Evolutionary conservation across 2,329 filamentous ascomycete species (phyloP).

Genomic region (Didymella exigua): DNA sequence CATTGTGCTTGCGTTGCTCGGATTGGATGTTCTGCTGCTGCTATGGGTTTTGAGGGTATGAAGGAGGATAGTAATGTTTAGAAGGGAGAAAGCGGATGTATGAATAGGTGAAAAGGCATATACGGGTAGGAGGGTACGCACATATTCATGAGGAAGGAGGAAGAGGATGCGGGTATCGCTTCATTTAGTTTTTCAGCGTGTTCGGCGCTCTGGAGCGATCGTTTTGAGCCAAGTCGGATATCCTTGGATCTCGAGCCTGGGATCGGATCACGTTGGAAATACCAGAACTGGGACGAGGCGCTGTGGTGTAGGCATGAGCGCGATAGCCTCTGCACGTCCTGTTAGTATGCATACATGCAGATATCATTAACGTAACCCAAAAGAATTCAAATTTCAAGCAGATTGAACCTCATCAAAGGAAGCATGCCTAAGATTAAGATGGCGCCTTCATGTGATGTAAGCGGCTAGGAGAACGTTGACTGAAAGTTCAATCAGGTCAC

Average conservation of each 20-base stretch:
- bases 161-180: background rate
- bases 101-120: background rate
- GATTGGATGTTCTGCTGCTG: conserved; percentile 38
- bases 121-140: background rate
- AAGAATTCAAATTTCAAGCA: background rate
- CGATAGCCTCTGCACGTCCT: background rate
- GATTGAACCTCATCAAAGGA: background rate
- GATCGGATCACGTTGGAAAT: background rate
- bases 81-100: background rate
- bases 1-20: conserved; percentile 33
- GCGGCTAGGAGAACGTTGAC: background rate
- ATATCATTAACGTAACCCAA: background rate
- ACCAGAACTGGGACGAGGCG: background rate
- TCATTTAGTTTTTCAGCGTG: conserved; percentile 3
- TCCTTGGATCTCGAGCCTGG: background rate
- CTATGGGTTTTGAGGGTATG: conserved; percentile 37
- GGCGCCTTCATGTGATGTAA: no score
- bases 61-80: background rate
- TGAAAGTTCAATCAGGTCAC: background rate
- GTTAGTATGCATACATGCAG: background rate
- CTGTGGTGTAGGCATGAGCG: background rate
- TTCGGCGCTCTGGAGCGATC: conserved; percentile 8
- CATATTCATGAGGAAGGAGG: no score
- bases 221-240: conserved; percentile 1
- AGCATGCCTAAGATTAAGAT: no score